Percentiles rank a stretch among this genome's conserved stretches.
Evolutionary conservation across 1,139 yeast species (phyloP).

Genomic region (Suhomyces coccinellae): DNA sequence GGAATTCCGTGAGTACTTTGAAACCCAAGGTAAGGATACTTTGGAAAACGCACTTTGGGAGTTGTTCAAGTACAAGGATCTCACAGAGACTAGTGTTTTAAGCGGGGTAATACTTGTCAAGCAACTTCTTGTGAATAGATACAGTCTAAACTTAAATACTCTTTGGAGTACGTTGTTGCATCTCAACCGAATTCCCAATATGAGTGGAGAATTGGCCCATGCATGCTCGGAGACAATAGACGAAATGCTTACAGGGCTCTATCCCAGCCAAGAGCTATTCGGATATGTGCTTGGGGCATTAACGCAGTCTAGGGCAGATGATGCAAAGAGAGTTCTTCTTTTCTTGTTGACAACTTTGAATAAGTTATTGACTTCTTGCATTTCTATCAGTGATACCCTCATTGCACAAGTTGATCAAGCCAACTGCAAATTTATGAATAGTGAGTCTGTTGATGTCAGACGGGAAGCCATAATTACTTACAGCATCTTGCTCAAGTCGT

Average conservation of each 20-base stretch:
- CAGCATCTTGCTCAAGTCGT: constrained; percentile 33
- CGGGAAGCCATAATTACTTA: constrained; percentile 44
- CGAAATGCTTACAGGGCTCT: constrained; percentile 32
- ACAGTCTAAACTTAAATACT: constrained; percentile 20
- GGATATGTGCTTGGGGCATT: constrained; percentile 16
- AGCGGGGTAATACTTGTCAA: constrained; percentile 38
- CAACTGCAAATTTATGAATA: constrained; percentile 28
- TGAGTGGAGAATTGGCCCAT: constrained; percentile 16
- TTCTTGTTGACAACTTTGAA: constrained; percentile 27
- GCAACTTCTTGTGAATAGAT: constrained; percentile 34
- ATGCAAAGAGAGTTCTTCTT: constrained; percentile 7
- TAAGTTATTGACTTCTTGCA: constrained; percentile 22
- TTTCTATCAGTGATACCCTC: constrained; percentile 23
- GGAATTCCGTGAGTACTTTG: constrained; percentile 28
- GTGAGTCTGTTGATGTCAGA: constrained; percentile 41
- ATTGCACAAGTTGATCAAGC: constrained; percentile 31
- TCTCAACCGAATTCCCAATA: constrained; percentile 16
- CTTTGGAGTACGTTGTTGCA: constrained; percentile 27
- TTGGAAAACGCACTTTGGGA: constrained; percentile 33
- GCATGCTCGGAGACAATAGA: constrained; percentile 31
- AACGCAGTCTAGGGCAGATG: constrained; percentile 2
- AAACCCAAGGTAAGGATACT: constrained; percentile 24
- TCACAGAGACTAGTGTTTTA: constrained; percentile 17
- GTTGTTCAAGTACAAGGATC: constrained; percentile 20
- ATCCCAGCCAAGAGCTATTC: constrained; percentile 24